phyloP scores from a whole-genome alignment of 2,329 filamentous ascomycete genomes.

The Scytalidium lignicola region DNA sequence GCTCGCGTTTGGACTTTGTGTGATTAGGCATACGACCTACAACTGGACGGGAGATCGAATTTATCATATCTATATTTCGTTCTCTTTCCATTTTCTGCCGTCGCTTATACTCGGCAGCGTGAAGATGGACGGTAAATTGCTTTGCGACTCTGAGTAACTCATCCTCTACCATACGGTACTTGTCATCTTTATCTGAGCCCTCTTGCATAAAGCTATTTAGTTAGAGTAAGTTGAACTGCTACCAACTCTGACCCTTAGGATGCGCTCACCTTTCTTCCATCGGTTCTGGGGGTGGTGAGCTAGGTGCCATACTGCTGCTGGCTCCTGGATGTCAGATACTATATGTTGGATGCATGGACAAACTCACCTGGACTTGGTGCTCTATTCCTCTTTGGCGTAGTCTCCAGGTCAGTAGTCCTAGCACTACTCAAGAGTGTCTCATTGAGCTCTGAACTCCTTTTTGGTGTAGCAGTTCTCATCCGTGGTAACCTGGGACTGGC shows the following conservation, averaged over 20 bases:
- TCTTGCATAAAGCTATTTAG: constrained; percentile 49
- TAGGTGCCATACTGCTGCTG: constrained; percentile 36
- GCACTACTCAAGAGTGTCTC: neutral
- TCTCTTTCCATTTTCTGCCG: constrained; percentile 53
- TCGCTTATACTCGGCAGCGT: constrained; percentile 70
- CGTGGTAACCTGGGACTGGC: neutral
- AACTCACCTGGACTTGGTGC: neutral
- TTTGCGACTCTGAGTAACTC: constrained; percentile 66
- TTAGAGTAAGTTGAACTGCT: neutral
- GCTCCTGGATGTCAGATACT: constrained; percentile 2
- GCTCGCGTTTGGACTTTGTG: constrained; percentile 25
- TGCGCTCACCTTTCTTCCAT: constrained; percentile 38
- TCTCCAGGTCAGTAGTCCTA: neutral
- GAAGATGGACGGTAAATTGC: constrained; percentile 68
- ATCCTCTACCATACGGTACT: constrained; percentile 79
- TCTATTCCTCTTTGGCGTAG: neutral
- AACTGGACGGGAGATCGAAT: constrained; percentile 33
- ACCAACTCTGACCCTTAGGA: too few relatives aligned
- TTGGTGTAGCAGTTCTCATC: neutral
- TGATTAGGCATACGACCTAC: constrained; percentile 24
- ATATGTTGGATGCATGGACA: neutral
- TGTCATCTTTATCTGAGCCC: constrained; percentile 62
- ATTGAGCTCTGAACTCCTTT: neutral
- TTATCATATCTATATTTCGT: constrained; percentile 45
- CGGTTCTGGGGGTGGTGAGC: constrained; percentile 47